Base-by-base conservation (phyloP, 179 eudicot genomes). In the Spergularia azorica region DNA sequence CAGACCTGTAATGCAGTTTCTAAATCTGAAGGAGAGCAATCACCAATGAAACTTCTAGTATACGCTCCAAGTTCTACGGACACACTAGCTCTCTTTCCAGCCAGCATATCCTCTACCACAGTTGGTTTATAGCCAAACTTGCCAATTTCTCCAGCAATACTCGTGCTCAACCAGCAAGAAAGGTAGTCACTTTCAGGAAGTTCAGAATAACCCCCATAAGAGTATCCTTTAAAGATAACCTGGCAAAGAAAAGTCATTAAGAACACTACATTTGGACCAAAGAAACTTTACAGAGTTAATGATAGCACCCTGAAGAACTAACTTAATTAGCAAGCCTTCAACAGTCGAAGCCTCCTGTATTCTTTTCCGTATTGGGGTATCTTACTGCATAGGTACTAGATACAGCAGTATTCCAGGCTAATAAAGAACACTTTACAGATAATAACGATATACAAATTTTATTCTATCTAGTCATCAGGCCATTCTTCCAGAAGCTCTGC, bases 1-100 rank as follows among this genome's bases (percentile, higher is more conserved):
- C 76, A 59, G 77, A 92, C 97, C 96, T 93, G 98, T 79, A 93
- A 86, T 63, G 98, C 97, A 74, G 90, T 93, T 87, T 93, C 98
- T 73, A 93, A 83, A 85, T 93, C 98, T 77, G 98, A 77, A 79
- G 96, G 95, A 8, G 98, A 93, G 79, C 98, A 93, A 77, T 91
- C 94, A 71, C 96, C 95, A 51, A 81, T 85, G 82, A 93, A 93
- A 75, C 81, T 85, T 86, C 98, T 85, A 82, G 86, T 86, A 71
- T 93, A 93, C 78, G 96, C 85, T 67, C 92, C 93, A 79, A 91
- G 86, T 26, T 87, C 90, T 51, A 92, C 88, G 58, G 87, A 87
- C 63, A 91, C 89, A 83, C 87, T 86, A 77, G 91, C 97, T 84
- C 91, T 90, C 86, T 90, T 91, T 64, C 98, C 97, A 80, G 95